Conservation (phyloP, 768 basidiomycete species). For the Tricholoma sp. region DNA sequence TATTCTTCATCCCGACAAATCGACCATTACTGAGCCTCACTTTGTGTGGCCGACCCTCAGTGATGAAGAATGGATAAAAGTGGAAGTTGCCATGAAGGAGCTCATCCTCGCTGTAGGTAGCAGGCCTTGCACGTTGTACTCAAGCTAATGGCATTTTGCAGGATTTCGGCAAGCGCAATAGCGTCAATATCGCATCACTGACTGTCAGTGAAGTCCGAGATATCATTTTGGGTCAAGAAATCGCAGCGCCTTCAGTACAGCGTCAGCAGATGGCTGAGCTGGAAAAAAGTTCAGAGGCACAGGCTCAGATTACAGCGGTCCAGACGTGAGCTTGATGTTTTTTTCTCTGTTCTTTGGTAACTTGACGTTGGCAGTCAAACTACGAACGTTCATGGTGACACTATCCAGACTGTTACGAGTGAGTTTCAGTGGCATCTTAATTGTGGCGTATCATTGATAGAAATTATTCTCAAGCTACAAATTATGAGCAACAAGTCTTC, state of each 20-base stretch:
- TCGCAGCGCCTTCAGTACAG: constrained; percentile 91
- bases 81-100: constrained; percentile 98
- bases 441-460: constrained; percentile 15
- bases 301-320: constrained; percentile 90
- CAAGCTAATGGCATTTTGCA: constrained; percentile 20
- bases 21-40: constrained; percentile 94
- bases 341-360: neutral
- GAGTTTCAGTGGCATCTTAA: constrained; percentile 3
- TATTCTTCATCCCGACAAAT: constrained; percentile 95
- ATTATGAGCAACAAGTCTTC: constrained; percentile 98
- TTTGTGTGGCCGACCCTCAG: constrained; percentile 94
- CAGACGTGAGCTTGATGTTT: constrained; percentile 57
- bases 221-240: constrained; percentile 98
- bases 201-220: constrained; percentile 97
- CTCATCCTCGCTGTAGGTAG: constrained; percentile 76
- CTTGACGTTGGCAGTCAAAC: constrained; percentile 58
- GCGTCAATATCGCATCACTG: constrained; percentile 96
- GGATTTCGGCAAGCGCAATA: constrained; percentile 99
- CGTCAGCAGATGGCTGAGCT: constrained; percentile 99
- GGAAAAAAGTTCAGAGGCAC: constrained; percentile 94
- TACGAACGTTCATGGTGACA: constrained; percentile 95
- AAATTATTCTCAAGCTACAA: constrained; percentile 56
- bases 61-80: constrained; percentile 98
- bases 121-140: neutral
- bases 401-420: constrained; percentile 94